A percentile compares a stretch with the other conserved stretches of the same genome.
These are phyloP conservation scores for Limonomyces culmigenus DNA, from an alignment of 1,284 basidiomycete genomes.

Conservation along the genomic window DNA sequence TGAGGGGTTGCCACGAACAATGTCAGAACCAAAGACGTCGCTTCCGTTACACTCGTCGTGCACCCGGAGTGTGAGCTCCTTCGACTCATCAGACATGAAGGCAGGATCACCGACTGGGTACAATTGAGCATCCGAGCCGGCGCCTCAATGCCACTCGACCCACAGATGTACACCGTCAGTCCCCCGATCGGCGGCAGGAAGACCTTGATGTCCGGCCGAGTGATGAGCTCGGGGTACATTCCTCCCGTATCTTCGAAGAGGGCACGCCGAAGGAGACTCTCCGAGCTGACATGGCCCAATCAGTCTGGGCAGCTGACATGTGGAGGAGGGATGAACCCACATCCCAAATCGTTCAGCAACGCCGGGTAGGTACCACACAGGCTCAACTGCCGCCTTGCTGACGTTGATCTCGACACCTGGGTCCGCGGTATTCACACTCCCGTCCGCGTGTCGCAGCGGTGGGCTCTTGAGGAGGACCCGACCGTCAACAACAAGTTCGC, in stretches of 20 bases:
- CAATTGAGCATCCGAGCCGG: background rate
- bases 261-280: slow-evolving; percentile 70
- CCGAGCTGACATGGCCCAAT: slow-evolving; percentile 34
- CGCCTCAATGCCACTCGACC: slow-evolving; percentile 8
- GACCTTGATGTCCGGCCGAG: slow-evolving; percentile 86
- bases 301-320: slow-evolving; percentile 1
- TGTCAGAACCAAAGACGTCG: slow-evolving; percentile 83
- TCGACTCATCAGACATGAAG: slow-evolving; percentile 61
- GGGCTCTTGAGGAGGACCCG: slow-evolving; percentile 60
- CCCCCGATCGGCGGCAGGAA: slow-evolving; percentile 92
- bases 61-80: slow-evolving; percentile 82
- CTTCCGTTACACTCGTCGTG: slow-evolving; percentile 90
- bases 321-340: slow-evolving; percentile 25
- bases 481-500: slow-evolving; percentile 68
- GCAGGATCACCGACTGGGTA: slow-evolving; percentile 63
- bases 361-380: slow-evolving; percentile 93
- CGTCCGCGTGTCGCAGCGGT: slow-evolving; percentile 45
- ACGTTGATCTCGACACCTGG: slow-evolving; percentile 77
- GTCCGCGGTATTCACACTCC: slow-evolving; percentile 36
- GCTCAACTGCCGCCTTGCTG: slow-evolving; percentile 83
- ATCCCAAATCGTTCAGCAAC: slow-evolving; percentile 81
- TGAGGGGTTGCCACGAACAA: slow-evolving; percentile 66
- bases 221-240: slow-evolving; percentile 94
- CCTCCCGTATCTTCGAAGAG: slow-evolving; percentile 93
- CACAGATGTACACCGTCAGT: slow-evolving; percentile 87